Percentiles rank a stretch among this genome's conserved stretches.
phyloP scores from a whole-genome alignment of 2,329 filamentous ascomycete species.

The Diaporthe sp. region DNA sequence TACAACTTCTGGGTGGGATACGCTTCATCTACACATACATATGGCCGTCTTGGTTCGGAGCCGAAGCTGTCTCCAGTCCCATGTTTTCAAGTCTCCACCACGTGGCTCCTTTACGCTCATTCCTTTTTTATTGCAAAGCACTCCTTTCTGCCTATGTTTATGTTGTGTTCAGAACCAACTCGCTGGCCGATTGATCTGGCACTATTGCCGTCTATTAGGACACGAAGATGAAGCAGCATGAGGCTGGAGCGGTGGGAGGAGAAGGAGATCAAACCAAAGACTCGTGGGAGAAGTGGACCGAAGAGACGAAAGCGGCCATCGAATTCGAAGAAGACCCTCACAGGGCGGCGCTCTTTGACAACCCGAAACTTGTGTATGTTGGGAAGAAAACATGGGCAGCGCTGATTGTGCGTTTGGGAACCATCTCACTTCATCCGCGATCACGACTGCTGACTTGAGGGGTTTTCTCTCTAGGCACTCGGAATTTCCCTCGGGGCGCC shows the following conservation, averaged over 20 bases:
- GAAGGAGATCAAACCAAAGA: not conserved
- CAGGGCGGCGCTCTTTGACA: slow-evolving; percentile 11
- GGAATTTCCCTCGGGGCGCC: slow-evolving; percentile 28
- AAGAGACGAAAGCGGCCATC: slow-evolving; percentile 38
- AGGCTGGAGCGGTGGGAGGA: slow-evolving; percentile 16
- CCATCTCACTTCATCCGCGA: not conserved
- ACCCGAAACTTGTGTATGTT: slow-evolving; percentile 27
- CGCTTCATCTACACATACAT: slow-evolving; percentile 3
- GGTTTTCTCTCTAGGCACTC: not conserved
- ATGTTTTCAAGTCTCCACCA: not conserved
- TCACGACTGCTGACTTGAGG: not conserved
- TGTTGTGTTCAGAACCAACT: not conserved
- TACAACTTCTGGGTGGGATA: not conserved
- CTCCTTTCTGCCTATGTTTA: not conserved
- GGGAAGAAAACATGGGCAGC: slow-evolving; percentile 34
- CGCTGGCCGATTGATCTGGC: slow-evolving; percentile 24
- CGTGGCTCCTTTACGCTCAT: not conserved
- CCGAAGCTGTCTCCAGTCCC: not conserved
- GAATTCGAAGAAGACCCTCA: slow-evolving; percentile 35
- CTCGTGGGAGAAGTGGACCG: slow-evolving; percentile 20
- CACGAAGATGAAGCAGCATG: slow-evolving; percentile 10
- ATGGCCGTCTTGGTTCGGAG: not conserved
- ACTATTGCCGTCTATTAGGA: slow-evolving; percentile 7
- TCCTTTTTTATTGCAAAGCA: not conserved
- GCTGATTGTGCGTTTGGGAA: slow-evolving; percentile 19